Evolutionary conservation across 371 early-diverging fungal species (phyloP).

Genomic region (Mortierella sp.): DNA sequence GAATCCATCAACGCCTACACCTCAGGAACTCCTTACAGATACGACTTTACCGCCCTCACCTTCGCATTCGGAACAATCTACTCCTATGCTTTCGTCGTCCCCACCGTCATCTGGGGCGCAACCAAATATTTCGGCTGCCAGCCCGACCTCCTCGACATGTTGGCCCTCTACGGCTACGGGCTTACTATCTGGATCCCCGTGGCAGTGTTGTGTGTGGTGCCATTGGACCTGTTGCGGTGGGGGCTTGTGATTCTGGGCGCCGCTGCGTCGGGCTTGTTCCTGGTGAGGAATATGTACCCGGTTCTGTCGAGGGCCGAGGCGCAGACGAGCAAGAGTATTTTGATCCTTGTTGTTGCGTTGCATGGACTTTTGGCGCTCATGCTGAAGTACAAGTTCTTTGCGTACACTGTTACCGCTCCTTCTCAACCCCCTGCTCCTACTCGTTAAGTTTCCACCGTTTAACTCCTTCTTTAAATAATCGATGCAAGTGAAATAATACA

Average conservation of each 20-base stretch:
- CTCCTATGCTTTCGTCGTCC: conserved; percentile 80
- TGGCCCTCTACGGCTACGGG: conserved; percentile 93
- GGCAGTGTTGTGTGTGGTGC: conserved; percentile 69
- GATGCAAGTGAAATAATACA: not conserved
- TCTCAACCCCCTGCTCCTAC: not conserved
- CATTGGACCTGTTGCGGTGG: conserved; percentile 37
- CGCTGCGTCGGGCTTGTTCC: conserved; percentile 28
- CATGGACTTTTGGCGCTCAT: conserved; percentile 82
- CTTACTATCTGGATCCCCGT: conserved; percentile 94
- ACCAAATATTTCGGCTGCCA: conserved; percentile 89
- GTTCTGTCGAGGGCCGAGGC: conserved; percentile 74
- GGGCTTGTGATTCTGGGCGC: conserved; percentile 23
- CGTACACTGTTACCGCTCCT: conserved; percentile 6
- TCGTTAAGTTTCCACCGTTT: not conserved
- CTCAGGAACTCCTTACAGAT: conserved; percentile 64
- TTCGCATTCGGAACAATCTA: conserved; percentile 88
- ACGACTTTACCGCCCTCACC: conserved; percentile 87
- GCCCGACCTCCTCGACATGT: conserved; percentile 84
- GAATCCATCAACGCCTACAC: conserved; percentile 85
- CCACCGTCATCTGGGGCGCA: conserved; percentile 83
- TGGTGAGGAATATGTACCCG: conserved; percentile 70
- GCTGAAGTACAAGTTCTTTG: conserved; percentile 88
- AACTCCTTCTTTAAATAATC: not conserved
- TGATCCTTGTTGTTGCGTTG: conserved; percentile 73
- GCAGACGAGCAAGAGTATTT: conserved; percentile 75